A percentile compares a stretch with the other conserved stretches of the same genome.
These are phyloP conservation scores for Nakazawaea ambrosiae DNA, from an alignment of 805 yeast genomes.

Conservation along the genomic window DNA sequence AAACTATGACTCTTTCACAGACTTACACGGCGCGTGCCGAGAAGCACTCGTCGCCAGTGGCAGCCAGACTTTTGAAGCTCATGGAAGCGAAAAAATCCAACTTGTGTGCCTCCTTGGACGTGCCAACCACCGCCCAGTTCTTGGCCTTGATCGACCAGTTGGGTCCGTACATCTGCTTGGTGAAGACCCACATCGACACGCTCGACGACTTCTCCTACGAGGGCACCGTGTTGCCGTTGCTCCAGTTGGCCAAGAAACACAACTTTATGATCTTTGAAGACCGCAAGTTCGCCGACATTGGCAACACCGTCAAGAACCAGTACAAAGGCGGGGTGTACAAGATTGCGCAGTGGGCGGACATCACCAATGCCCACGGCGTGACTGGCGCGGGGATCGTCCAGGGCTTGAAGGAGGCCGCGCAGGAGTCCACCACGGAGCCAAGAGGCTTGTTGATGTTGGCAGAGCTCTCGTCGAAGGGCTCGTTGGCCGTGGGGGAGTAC, in stretches of 20 bases:
- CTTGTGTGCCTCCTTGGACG: slow-evolving; percentile 92
- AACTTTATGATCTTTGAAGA: slow-evolving; percentile 92
- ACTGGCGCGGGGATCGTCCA: slow-evolving; percentile 91
- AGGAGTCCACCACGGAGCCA: slow-evolving; percentile 65
- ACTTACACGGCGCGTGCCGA: slow-evolving; percentile 66
- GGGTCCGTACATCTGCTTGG: slow-evolving; percentile 88
- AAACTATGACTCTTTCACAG: not conserved
- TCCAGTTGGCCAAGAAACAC: slow-evolving; percentile 69
- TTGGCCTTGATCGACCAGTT: slow-evolving; percentile 64
- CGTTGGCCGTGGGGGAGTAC: slow-evolving; percentile 89
- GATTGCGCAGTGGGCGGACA: slow-evolving; percentile 93
- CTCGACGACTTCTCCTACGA: slow-evolving; percentile 84
- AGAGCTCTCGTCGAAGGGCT: slow-evolving; percentile 89
- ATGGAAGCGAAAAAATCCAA: slow-evolving; percentile 81
- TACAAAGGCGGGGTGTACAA: slow-evolving; percentile 84
- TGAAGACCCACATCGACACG: slow-evolving; percentile 93
- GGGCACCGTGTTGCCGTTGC: slow-evolving; percentile 67
- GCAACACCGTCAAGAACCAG: slow-evolving; percentile 93
- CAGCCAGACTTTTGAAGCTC: slow-evolving; percentile 59
- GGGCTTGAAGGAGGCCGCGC: slow-evolving; percentile 68
- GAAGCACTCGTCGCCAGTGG: slow-evolving; percentile 71
- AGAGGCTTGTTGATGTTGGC: slow-evolving; percentile 94
- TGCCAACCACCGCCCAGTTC: slow-evolving; percentile 71
- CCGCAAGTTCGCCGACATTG: slow-evolving; percentile 97
- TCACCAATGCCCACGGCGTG: slow-evolving; percentile 96